These are phyloP conservation scores for Phaseolus coccineus DNA, from an alignment of 331 rosid genomes.

Conservation along the genomic window DNA sequence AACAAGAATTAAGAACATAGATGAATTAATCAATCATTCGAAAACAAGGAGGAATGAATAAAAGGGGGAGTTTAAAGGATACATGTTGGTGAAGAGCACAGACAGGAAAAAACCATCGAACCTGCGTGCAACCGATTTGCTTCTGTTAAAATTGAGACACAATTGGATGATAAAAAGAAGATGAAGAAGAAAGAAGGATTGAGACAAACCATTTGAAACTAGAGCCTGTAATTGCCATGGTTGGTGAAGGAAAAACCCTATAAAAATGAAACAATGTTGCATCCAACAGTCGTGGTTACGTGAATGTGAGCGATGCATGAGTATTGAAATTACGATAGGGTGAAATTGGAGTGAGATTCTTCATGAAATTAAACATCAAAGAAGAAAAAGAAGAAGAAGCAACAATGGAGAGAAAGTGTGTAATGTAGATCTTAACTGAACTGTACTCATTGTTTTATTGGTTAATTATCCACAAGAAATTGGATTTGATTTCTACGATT, in stretches of 20 bases:
- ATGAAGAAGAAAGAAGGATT: background rate
- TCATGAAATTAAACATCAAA: background rate
- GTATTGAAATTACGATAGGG: slow-evolving; percentile 21
- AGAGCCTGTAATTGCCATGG: slow-evolving; percentile 84
- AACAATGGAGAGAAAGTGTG: too few relatives aligned
- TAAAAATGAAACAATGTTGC: slow-evolving; percentile 28
- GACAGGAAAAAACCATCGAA: slow-evolving; percentile 93
- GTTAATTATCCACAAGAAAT: too few relatives aligned
- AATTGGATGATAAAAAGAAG: too few relatives aligned
- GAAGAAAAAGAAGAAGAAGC: too few relatives aligned
- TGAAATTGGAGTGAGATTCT: slow-evolving; percentile 33
- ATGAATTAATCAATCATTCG: background rate
- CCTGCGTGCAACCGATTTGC: slow-evolving; percentile 54
- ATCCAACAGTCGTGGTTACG: slow-evolving; percentile 33
- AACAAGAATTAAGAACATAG: background rate
- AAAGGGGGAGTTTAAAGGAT: slow-evolving; percentile 57
- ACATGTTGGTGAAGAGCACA: slow-evolving; percentile 90
- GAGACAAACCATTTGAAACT: slow-evolving; percentile 83
- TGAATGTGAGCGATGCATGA: slow-evolving; percentile 44
- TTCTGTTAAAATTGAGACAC: slow-evolving; percentile 29
- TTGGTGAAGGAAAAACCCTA: slow-evolving; percentile 52
- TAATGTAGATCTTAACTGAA: too few relatives aligned
- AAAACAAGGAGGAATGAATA: background rate
- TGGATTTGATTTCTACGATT: too few relatives aligned
- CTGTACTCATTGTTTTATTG: too few relatives aligned